Evolutionary conservation across 305 asterid species (phyloP).

Genomic region (Fraxinus greggii): DNA sequence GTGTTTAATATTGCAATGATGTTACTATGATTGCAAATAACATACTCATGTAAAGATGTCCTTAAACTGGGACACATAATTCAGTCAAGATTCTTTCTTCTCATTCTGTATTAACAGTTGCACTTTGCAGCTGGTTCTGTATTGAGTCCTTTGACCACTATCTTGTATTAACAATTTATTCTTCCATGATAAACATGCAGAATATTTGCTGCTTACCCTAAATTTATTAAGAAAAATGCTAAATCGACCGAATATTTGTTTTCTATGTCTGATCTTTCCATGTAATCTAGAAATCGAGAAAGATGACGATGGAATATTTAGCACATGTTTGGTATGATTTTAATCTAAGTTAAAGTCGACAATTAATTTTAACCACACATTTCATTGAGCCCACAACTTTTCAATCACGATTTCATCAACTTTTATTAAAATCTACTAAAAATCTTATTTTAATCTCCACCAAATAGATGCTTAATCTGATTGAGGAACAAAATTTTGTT

Average conservation of each 20-base stretch:
- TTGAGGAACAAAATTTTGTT: neutral
- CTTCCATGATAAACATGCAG: neutral
- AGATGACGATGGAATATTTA: neutral
- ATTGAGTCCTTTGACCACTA: neutral
- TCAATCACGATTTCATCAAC: no score
- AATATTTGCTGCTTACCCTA: constrained; percentile 10
- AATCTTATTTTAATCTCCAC: no score
- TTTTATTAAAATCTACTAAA: no score
- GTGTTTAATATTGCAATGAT: neutral
- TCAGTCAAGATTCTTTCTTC: constrained; percentile 35
- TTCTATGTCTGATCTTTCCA: neutral
- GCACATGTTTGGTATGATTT: no score
- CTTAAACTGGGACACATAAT: constrained; percentile 10
- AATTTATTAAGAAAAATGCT: constrained; percentile 17
- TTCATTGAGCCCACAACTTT: no score
- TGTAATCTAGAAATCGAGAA: neutral
- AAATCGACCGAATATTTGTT: neutral
- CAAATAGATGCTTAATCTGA: neutral
- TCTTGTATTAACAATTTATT: neutral
- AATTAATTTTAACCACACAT: no score
- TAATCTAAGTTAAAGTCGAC: no score
- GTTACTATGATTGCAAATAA: constrained; percentile 6
- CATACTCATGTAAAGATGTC: constrained; percentile 4
- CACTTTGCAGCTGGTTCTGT: neutral
- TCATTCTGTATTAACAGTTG: constrained; percentile 11